Conservation (phyloP, 768 basidiomycete species). For the Trametes sanguinea region DNA sequence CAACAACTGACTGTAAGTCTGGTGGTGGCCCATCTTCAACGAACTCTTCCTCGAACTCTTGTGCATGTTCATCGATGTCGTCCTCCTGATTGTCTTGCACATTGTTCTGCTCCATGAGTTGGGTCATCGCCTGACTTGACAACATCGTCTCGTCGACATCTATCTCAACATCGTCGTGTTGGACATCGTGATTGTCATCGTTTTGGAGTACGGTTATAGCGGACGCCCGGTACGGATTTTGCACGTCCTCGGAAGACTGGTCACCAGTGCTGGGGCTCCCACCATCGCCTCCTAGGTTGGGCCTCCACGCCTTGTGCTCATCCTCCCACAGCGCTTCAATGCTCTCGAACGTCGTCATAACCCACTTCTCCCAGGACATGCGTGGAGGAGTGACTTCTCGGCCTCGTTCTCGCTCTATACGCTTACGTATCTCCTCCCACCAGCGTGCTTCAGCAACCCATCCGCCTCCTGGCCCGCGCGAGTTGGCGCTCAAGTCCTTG, state of each 20-base stretch:
- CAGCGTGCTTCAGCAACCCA: slow-evolving; percentile 77
- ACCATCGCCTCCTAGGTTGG: slow-evolving; percentile 25
- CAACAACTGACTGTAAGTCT: slow-evolving; percentile 16
- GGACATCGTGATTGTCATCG: not conserved
- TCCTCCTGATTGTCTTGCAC: slow-evolving; percentile 31
- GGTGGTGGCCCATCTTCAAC: slow-evolving; percentile 36
- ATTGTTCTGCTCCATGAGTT: slow-evolving; percentile 35
- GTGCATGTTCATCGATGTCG: slow-evolving; percentile 26
- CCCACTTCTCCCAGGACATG: slow-evolving; percentile 66
- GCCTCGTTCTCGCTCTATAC: slow-evolving; percentile 54
- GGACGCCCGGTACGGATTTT: slow-evolving; percentile 27
- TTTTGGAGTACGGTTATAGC: not conserved
- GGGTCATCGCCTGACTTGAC: slow-evolving; percentile 49
- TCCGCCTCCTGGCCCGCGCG: slow-evolving; percentile 54
- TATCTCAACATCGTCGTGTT: slow-evolving; percentile 34
- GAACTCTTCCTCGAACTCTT: slow-evolving; percentile 37
- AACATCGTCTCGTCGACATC: slow-evolving; percentile 58
- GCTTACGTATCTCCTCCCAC: slow-evolving; percentile 69
- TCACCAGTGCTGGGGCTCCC: not conserved
- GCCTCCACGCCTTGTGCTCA: slow-evolving; percentile 58
- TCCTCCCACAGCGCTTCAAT: slow-evolving; percentile 84
- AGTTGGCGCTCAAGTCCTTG: slow-evolving; percentile 63
- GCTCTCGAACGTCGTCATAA: slow-evolving; percentile 90
- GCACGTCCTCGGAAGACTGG: slow-evolving; percentile 10
- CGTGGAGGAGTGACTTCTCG: slow-evolving; percentile 28